Percentiles rank a stretch among this genome's conserved stretches.
These are phyloP conservation scores for Mycosphaerella sp. DNA, from an alignment of 2,329 filamentous ascomycete species.

Conservation along the genomic window DNA sequence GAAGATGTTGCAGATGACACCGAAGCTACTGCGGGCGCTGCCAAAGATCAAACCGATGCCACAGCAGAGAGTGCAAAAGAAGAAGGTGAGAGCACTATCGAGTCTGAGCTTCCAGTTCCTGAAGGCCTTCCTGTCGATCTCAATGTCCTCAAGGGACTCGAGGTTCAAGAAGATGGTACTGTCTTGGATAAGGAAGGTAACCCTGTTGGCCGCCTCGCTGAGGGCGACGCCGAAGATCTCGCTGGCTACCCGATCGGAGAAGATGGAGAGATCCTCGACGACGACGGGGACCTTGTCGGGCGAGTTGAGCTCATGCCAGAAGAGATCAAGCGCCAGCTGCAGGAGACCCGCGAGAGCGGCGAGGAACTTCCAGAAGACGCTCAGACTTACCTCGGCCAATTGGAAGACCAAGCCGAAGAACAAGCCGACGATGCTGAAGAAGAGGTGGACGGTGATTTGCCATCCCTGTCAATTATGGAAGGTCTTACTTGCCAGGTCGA, in stretches of 20 bases:
- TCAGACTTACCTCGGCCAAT: conserved; percentile 30
- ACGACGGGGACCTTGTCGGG: conserved; percentile 50
- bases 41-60: conserved; percentile 22
- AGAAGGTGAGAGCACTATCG: conserved; percentile 31
- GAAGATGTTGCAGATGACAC: conserved; percentile 25
- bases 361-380: conserved; percentile 33
- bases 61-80: conserved; percentile 28
- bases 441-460: conserved; percentile 33
- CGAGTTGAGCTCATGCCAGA: conserved; percentile 47
- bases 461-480: conserved; percentile 43
- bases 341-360: conserved; percentile 35
- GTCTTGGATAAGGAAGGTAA: conserved; percentile 49
- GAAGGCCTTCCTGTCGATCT: conserved; percentile 40
- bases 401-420: conserved; percentile 21
- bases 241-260: conserved; percentile 48
- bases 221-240: conserved; percentile 49
- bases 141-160: conserved; percentile 44
- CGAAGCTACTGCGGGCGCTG: conserved; percentile 20
- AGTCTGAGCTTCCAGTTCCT: conserved; percentile 32
- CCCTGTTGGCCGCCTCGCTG: conserved; percentile 43
- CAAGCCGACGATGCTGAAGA: conserved; percentile 31
- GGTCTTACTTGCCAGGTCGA: conserved; percentile 43
- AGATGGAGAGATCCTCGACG: conserved; percentile 50
- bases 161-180: conserved; percentile 50
- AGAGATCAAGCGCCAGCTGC: conserved; percentile 38